Evolutionary conservation across 768 basidiomycete genomes (phyloP).

Genomic region (Termitomyces sp.): DNA sequence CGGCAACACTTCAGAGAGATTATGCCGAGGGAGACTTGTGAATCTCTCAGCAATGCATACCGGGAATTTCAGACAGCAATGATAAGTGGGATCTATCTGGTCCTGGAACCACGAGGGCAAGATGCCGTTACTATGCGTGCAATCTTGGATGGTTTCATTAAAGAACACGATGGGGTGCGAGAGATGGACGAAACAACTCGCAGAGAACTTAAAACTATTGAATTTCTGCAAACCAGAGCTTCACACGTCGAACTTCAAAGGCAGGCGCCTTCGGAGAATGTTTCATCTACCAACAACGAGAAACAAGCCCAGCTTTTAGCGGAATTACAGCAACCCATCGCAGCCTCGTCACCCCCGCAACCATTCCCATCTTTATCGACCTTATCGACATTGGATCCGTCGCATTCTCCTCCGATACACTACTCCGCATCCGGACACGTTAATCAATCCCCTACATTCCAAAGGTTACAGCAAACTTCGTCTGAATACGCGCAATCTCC

Average conservation of each 20-base stretch:
- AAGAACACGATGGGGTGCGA: slow-evolving; percentile 55
- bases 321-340: slow-evolving; percentile 36
- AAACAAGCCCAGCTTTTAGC: slow-evolving; percentile 49
- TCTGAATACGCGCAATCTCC: slow-evolving; percentile 51
- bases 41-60: slow-evolving; percentile 75
- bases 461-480: slow-evolving; percentile 49
- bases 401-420: slow-evolving; percentile 23
- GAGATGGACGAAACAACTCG: slow-evolving; percentile 82
- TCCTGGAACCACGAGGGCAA: slow-evolving; percentile 69
- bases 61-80: slow-evolving; percentile 86
- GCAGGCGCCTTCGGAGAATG: slow-evolving; percentile 21
- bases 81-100: slow-evolving; percentile 84
- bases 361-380: slow-evolving; percentile 25
- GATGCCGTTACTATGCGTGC: slow-evolving; percentile 69
- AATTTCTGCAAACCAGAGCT: slow-evolving; percentile 70
- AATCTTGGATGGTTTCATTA: slow-evolving; percentile 74
- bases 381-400: slow-evolving; percentile 17
- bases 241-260: slow-evolving; percentile 42
- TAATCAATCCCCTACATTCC: slow-evolving; percentile 49
- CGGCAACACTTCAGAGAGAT: slow-evolving; percentile 61
- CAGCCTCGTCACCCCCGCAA: slow-evolving; percentile 27
- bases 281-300: slow-evolving; percentile 20
- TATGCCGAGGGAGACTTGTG: slow-evolving; percentile 56
- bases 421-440: slow-evolving; percentile 21
- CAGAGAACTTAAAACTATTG: slow-evolving; percentile 79